phyloP scores from a whole-genome alignment of 257 asterid genomes.

The Thymus quinquecostatus region DNA sequence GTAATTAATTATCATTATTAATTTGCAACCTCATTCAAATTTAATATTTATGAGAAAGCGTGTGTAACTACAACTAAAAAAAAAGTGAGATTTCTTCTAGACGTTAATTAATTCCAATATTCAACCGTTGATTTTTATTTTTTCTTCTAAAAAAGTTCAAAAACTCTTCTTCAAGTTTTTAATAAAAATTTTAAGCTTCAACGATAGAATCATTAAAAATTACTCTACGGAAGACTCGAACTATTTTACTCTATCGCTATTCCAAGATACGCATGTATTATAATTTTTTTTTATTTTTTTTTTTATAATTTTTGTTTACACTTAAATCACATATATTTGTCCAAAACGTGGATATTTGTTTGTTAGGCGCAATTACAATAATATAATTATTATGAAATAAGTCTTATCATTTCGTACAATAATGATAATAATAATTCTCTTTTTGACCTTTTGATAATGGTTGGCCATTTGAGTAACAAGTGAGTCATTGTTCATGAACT shows the following conservation, averaged over 20 bases:
- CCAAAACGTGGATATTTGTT: neutral
- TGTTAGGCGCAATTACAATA: neutral
- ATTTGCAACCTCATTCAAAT: neutral
- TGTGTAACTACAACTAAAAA: constrained; percentile 5
- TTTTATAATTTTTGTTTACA: too few species aligned
- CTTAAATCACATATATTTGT: too few species aligned
- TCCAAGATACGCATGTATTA: too few species aligned
- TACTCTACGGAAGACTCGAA: too few species aligned
- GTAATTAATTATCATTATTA: neutral
- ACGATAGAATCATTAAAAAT: too few species aligned
- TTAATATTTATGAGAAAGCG: neutral
- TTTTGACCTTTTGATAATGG: neutral
- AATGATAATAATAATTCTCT: neutral
- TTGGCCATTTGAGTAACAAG: neutral
- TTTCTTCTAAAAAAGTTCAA: neutral
- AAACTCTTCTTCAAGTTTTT: neutral
- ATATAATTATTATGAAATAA: neutral
- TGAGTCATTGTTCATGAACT: neutral
- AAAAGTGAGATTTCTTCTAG: constrained; percentile 10
- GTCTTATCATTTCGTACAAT: neutral
- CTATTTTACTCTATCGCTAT: too few species aligned
- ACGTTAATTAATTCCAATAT: neutral
- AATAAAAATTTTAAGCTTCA: too few species aligned
- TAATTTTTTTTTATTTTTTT: too few species aligned
- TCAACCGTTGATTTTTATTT: neutral